Conservation (phyloP, 208 protist genomes). For the Sergeia podlipaevii region DNA sequence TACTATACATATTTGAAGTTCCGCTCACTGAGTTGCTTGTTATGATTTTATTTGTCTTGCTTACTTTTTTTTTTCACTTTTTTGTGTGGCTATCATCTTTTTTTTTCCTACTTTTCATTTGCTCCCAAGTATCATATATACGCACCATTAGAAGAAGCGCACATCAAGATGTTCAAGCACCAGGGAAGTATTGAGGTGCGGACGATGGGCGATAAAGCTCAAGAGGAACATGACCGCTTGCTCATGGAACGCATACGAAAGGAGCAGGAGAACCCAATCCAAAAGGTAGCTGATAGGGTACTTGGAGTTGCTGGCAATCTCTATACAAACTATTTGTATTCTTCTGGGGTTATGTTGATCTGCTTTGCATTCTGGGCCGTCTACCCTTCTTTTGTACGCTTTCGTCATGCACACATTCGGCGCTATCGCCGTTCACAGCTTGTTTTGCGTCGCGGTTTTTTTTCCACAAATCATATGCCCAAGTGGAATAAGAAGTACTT, state of each 20-base stretch:
- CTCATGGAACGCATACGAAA: conserved; percentile 36
- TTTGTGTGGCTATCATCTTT: too few relatives aligned
- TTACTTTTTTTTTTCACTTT: too few relatives aligned
- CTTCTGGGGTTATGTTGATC: conserved; percentile 54
- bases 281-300: conserved; percentile 23
- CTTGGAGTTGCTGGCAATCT: conserved; percentile 12
- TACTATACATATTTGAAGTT: too few relatives aligned
- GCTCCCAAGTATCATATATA: too few relatives aligned
- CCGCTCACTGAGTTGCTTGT: too few relatives aligned
- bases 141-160: too few relatives aligned
- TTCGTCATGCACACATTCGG: conserved; percentile 46
- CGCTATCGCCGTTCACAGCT: conserved; percentile 56
- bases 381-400: conserved; percentile 67
- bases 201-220: conserved; percentile 30
- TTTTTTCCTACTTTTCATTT: too few relatives aligned
- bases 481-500: conserved; percentile 74
- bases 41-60: too few relatives aligned
- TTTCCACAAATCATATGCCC: conserved; percentile 63
- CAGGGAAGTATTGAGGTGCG: conserved; percentile 27
- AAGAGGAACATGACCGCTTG: conserved; percentile 34
- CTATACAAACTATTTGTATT: conserved; percentile 64
- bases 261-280: conserved; percentile 61
- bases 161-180: too few relatives aligned
- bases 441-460: conserved; percentile 51
- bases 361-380: conserved; percentile 43